Conservation (phyloP, 177 flowering plant genomes). For the Vitis hybrid region DNA sequence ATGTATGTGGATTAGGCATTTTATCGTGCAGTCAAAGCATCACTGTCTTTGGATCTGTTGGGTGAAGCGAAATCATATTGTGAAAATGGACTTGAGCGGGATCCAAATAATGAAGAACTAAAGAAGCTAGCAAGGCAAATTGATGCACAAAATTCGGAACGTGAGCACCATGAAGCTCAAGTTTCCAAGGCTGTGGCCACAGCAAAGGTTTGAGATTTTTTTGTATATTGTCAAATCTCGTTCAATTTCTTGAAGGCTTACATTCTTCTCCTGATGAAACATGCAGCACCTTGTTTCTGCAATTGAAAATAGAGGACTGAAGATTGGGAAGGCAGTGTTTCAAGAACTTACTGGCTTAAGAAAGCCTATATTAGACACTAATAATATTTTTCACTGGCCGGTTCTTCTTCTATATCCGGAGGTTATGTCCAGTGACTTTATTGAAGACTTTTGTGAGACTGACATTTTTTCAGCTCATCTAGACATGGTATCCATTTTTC, state of each 20-base stretch:
- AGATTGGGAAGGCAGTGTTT: slow-evolving; percentile 73
- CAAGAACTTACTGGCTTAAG: slow-evolving; percentile 76
- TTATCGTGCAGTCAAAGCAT: slow-evolving; percentile 91
- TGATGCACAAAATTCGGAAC: slow-evolving; percentile 43
- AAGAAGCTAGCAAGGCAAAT: slow-evolving; percentile 60
- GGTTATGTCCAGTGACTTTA: slow-evolving; percentile 94
- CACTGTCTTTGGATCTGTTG: slow-evolving; percentile 66
- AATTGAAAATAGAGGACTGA: slow-evolving; percentile 61
- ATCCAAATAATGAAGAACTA: slow-evolving; percentile 69
- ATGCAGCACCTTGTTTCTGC: slow-evolving; percentile 72
- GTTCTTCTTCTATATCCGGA: slow-evolving; percentile 91
- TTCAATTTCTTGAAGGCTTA: background rate
- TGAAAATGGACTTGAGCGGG: slow-evolving; percentile 55
- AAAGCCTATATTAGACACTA: slow-evolving; percentile 67
- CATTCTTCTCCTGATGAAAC: slow-evolving; percentile 9
- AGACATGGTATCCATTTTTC: slow-evolving; percentile 77
- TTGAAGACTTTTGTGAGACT: slow-evolving; percentile 94
- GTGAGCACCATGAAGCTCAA: slow-evolving; percentile 55
- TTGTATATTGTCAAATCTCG: background rate
- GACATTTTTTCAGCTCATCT: slow-evolving; percentile 86
- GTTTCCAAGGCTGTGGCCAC: slow-evolving; percentile 54
- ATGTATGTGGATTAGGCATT: slow-evolving; percentile 48
- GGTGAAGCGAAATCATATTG: slow-evolving; percentile 64
- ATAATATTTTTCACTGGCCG: slow-evolving; percentile 89
- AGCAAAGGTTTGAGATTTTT: slow-evolving; percentile 59